Conservation (phyloP, 176 grass and related monocot species). For the Oryza longistaminata region DNA sequence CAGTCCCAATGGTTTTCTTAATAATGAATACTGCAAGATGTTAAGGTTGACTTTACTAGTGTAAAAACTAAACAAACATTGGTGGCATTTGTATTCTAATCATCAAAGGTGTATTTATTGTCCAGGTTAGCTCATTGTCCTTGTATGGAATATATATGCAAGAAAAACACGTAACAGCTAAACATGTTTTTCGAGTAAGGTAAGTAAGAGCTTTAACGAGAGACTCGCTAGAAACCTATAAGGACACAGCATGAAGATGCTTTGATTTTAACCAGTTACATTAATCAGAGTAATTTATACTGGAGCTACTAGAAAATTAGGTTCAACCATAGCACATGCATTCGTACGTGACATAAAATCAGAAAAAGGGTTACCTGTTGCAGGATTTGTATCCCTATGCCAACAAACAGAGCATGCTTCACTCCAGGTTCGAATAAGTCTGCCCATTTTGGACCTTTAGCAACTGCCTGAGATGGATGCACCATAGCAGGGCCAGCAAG, state of each 20-base stretch:
- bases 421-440: conserved; percentile 93
- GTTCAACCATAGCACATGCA: neutral
- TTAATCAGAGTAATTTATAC: neutral
- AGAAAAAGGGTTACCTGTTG: conserved; percentile 71
- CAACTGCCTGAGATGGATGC: conserved; percentile 69
- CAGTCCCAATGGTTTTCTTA: neutral
- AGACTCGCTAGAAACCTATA: neutral
- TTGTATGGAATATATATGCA: conserved; percentile 15
- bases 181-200: neutral
- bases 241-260: neutral
- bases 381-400: conserved; percentile 86
- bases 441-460: conserved; percentile 65
- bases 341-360: neutral
- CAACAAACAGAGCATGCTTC: conserved; percentile 78
- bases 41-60: conserved; percentile 3
- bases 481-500: conserved; percentile 89
- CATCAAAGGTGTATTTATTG: conserved; percentile 29
- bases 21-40: conserved; percentile 15
- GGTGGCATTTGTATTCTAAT: neutral
- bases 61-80: conserved; percentile 3
- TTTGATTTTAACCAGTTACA: neutral
- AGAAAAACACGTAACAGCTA: neutral
- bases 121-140: conserved; percentile 4
- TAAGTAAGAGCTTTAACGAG: conserved; percentile 22
- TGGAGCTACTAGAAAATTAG: neutral